Conservation (phyloP, 257 asterid species). For the Perilla frutescens region DNA sequence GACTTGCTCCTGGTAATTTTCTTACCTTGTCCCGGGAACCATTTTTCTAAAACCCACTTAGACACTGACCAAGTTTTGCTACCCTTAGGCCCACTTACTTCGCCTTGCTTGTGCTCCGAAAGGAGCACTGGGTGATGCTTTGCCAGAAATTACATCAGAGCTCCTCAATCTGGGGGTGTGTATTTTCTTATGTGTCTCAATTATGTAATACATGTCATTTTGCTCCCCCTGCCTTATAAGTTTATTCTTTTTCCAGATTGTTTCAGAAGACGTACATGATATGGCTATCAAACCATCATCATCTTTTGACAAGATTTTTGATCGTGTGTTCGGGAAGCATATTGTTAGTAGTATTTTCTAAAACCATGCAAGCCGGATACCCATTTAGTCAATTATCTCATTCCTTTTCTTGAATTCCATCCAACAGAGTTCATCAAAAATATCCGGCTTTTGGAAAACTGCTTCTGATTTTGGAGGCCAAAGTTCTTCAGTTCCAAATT, state of each 20-base stretch:
- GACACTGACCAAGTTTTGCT: conserved; percentile 36
- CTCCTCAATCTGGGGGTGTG: conserved; percentile 79
- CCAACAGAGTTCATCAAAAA: conserved; percentile 67
- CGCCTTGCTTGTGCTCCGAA: conserved; percentile 85
- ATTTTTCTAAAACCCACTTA: conserved; percentile 9
- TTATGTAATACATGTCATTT: conserved; percentile 26
- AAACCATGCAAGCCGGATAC: conserved; percentile 29
- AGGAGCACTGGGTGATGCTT: conserved; percentile 80
- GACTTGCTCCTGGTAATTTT: conserved; percentile 81
- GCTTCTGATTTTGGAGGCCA: conserved; percentile 60
- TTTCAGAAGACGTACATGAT: conserved; percentile 74
- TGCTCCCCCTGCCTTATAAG: conserved; percentile 31
- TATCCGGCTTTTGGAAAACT: conserved; percentile 77
- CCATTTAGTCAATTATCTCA: conserved; percentile 33
- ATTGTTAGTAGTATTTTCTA: conserved; percentile 57
- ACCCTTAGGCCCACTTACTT: conserved; percentile 83
- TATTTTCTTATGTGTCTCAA: conserved; percentile 31
- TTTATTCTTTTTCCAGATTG: conserved; percentile 57
- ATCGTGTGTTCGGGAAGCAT: conserved; percentile 66
- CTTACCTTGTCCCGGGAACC: conserved; percentile 22
- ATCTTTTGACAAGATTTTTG: conserved; percentile 70
- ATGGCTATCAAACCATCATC: conserved; percentile 74
- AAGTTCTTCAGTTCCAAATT: conserved; percentile 66
- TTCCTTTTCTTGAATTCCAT: conserved; percentile 32
- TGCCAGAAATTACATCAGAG: conserved; percentile 86